phyloP scores from a whole-genome alignment of 179 eudicot species.

The Camellia oleifera region DNA sequence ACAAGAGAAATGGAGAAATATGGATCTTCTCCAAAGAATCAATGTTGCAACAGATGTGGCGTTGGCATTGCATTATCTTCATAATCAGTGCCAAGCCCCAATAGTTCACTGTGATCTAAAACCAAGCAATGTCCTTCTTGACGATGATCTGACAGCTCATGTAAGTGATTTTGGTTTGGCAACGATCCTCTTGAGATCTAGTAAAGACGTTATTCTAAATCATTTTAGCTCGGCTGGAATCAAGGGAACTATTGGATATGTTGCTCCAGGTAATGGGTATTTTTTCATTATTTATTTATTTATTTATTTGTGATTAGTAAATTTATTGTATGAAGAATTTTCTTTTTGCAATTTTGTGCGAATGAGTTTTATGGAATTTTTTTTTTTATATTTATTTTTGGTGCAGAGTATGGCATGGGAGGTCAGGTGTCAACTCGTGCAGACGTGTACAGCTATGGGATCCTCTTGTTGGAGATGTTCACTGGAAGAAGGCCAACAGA shows the following conservation, averaged over 20 bases:
- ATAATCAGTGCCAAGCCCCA: slow-evolving; percentile 9
- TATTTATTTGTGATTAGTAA: too few species aligned
- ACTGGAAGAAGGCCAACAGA: slow-evolving; percentile 17
- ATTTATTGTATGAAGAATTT: too few species aligned
- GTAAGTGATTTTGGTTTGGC: slow-evolving; percentile 21
- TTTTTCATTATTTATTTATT: neutral
- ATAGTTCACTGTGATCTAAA: slow-evolving; percentile 22
- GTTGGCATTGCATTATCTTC: slow-evolving; percentile 21
- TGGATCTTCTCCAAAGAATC: slow-evolving; percentile 14
- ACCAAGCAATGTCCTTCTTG: slow-evolving; percentile 20
- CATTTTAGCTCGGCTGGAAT: slow-evolving; percentile 14
- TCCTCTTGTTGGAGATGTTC: slow-evolving; percentile 19
- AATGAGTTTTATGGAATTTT: too few species aligned
- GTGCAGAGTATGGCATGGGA: slow-evolving; percentile 23
- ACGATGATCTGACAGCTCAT: slow-evolving; percentile 14
- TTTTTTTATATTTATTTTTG: too few species aligned
- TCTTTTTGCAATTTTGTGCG: too few species aligned
- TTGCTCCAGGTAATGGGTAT: slow-evolving; percentile 17
- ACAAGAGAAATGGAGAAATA: neutral
- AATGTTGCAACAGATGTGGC: slow-evolving; percentile 18
- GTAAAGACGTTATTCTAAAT: slow-evolving; percentile 5
- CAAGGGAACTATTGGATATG: slow-evolving; percentile 21
- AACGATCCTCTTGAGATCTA: slow-evolving; percentile 6
- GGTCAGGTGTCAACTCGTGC: slow-evolving; percentile 14
- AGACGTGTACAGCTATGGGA: slow-evolving; percentile 19